A percentile compares a stretch with the other conserved stretches of the same genome.
Evolutionary conservation across 495 filamentous ascomycete genomes (phyloP).

Genomic region (Lasiosphaeria miniovina): DNA sequence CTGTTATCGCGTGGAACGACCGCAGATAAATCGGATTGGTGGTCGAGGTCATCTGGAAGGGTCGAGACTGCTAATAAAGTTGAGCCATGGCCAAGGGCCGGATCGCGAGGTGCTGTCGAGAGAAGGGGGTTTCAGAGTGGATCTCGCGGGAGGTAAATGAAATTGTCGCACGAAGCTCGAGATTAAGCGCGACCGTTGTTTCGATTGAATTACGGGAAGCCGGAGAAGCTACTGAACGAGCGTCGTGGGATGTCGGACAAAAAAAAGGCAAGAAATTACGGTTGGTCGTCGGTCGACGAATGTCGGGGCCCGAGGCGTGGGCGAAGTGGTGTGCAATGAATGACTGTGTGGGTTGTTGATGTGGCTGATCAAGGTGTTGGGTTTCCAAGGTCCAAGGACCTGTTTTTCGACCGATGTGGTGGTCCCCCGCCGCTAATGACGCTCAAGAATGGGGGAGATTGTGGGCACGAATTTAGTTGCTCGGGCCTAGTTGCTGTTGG

Average conservation of each 20-base stretch:
- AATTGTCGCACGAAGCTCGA: conserved; percentile 14
- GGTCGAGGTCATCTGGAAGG: conserved; percentile 20
- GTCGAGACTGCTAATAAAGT: conserved; percentile 17
- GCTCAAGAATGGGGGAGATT: conserved; percentile 12
- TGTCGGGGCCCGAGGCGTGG: neutral
- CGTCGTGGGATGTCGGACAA: conserved; percentile 13
- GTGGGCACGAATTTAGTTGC: conserved; percentile 8
- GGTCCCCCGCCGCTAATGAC: conserved; percentile 12
- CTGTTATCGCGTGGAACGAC: conserved; percentile 14
- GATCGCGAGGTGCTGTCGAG: conserved; percentile 1
- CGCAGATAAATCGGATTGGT: conserved; percentile 15
- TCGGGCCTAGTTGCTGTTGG: conserved; percentile 8
- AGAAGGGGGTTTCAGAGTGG: conserved; percentile 1
- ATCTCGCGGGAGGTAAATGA: conserved; percentile 13
- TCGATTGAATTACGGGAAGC: neutral
- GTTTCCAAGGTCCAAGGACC: conserved; percentile 12
- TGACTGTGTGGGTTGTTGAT: conserved; percentile 1
- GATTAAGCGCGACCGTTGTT: neutral
- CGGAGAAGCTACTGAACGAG: conserved; percentile 14
- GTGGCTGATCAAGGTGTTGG: conserved; percentile 12
- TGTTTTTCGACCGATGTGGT: conserved; percentile 10
- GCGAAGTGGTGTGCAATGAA: neutral
- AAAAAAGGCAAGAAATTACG: conserved; percentile 17
- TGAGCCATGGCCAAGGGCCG: conserved; percentile 22
- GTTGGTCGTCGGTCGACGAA: conserved; percentile 6